Percentiles rank a stretch among this genome's conserved stretches.
These are phyloP conservation scores for Xylaria sp. DNA, from an alignment of 2,329 filamentous ascomycete species.

Conservation along the genomic window DNA sequence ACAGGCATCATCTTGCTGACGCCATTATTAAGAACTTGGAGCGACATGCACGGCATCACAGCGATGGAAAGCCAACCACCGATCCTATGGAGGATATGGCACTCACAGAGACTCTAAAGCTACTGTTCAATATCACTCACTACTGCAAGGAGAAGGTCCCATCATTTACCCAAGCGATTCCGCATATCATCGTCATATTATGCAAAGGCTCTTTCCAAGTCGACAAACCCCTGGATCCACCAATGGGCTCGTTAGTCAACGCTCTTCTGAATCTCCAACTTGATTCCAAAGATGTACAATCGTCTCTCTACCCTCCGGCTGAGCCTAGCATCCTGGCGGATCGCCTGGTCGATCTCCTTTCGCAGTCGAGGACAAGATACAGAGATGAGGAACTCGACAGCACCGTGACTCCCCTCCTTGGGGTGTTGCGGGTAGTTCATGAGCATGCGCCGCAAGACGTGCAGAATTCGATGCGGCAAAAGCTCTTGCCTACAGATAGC, in stretches of 20 bases:
- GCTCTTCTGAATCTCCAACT: conserved; percentile 75
- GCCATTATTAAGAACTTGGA: conserved; percentile 64
- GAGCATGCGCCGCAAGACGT: conserved; percentile 60
- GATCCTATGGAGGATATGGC: conserved; percentile 72
- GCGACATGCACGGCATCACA: conserved; percentile 55
- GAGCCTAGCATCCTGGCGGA: conserved; percentile 56
- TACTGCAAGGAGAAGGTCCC: conserved; percentile 58
- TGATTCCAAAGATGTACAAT: conserved; percentile 45
- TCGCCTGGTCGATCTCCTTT: conserved; percentile 65
- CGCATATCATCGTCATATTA: conserved; percentile 66
- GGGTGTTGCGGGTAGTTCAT: conserved; percentile 66
- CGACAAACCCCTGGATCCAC: conserved; percentile 64
- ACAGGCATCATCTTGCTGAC: conserved; percentile 60
- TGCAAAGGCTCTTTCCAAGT: conserved; percentile 52
- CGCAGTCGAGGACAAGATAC: conserved; percentile 59
- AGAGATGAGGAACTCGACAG: conserved; percentile 65
- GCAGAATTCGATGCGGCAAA: conserved; percentile 56
- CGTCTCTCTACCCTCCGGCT: conserved; percentile 61
- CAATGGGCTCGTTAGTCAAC: conserved; percentile 70
- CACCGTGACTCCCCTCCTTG: conserved; percentile 65
- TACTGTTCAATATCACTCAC: conserved; percentile 84
- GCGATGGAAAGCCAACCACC: conserved; percentile 29
- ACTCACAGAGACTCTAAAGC: conserved; percentile 75
- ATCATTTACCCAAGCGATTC: conserved; percentile 62
- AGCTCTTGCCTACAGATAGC: conserved; percentile 68